A percentile compares a stretch with the other conserved stretches of the same genome.
Evolutionary conservation across 495 filamentous ascomycete species (phyloP).

Genomic region (Neurospora sp.): DNA sequence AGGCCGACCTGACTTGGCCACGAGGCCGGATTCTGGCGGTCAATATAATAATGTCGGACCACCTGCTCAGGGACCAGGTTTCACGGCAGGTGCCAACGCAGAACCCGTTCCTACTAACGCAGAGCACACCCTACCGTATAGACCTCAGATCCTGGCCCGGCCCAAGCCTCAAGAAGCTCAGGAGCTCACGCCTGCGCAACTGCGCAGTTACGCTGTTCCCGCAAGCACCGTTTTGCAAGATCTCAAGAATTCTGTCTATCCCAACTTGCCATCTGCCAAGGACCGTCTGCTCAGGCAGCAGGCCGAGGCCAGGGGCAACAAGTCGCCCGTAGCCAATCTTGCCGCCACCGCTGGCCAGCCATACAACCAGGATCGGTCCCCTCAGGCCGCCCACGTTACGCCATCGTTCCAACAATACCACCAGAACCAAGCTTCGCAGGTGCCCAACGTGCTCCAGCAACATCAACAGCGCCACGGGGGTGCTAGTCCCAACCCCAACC

Average conservation of each 20-base stretch:
- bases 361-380: constrained; percentile 10
- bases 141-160: constrained; percentile 32
- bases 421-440: constrained; percentile 1
- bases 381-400: neutral
- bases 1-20: neutral
- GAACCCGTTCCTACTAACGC: constrained; percentile 26
- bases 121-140: constrained; percentile 30
- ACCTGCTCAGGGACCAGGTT: constrained; percentile 16
- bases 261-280: constrained; percentile 12
- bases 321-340: constrained; percentile 10
- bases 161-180: constrained; percentile 17
- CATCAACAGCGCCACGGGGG: constrained; percentile 7
- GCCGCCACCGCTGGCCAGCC: constrained; percentile 11
- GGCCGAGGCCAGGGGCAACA: constrained; percentile 8
- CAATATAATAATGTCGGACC: constrained; percentile 11
- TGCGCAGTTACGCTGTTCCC: constrained; percentile 9
- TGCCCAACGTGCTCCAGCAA: constrained; percentile 4
- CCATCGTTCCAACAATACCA: constrained; percentile 11
- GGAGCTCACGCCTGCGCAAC: constrained; percentile 3
- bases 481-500: constrained; percentile 24
- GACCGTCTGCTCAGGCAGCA: constrained; percentile 10
- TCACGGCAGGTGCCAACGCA: constrained; percentile 18
- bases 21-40: constrained; percentile 9
- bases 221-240: constrained; percentile 3
- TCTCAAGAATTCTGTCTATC: constrained; percentile 2